phyloP scores from a whole-genome alignment of 306 rosid genomes.

The Arachis stenosperma region DNA sequence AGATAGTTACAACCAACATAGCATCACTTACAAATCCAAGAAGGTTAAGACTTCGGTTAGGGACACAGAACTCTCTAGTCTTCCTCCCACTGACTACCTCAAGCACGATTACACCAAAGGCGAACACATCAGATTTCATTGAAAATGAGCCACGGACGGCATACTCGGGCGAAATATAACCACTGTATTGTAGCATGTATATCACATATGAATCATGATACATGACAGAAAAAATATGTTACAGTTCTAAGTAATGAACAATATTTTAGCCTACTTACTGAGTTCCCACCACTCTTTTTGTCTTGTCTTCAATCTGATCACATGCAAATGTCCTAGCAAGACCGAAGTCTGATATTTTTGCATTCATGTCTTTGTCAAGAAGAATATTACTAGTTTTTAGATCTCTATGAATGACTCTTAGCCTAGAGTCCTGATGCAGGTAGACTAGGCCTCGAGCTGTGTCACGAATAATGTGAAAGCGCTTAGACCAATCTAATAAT shows the following conservation, averaged over 20 bases:
- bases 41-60: slow-evolving; percentile 41
- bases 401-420: slow-evolving; percentile 17
- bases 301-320: slow-evolving; percentile 19
- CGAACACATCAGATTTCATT: slow-evolving; percentile 18
- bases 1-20: too few species aligned
- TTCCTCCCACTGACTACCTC: slow-evolving; percentile 36
- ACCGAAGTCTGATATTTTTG: slow-evolving; percentile 35
- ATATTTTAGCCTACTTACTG: slow-evolving; percentile 5
- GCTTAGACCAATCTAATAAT: slow-evolving; percentile 26
- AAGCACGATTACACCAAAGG: slow-evolving; percentile 29
- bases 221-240: neutral
- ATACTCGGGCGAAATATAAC: slow-evolving; percentile 37
- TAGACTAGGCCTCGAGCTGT: slow-evolving; percentile 8
- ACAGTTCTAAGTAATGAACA: neutral
- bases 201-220: neutral
- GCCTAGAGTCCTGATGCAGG: slow-evolving; percentile 22
- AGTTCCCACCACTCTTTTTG: slow-evolving; percentile 16
- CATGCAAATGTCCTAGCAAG: slow-evolving; percentile 11
- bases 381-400: neutral
- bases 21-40: slow-evolving; percentile 46
- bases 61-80: slow-evolving; percentile 42
- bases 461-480: slow-evolving; percentile 13
- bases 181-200: slow-evolving; percentile 15
- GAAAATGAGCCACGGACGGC: neutral
- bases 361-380: slow-evolving; percentile 7